These are phyloP conservation scores for Xylaria digitata DNA, from an alignment of 2,329 filamentous ascomycete genomes.

Conservation along the genomic window DNA sequence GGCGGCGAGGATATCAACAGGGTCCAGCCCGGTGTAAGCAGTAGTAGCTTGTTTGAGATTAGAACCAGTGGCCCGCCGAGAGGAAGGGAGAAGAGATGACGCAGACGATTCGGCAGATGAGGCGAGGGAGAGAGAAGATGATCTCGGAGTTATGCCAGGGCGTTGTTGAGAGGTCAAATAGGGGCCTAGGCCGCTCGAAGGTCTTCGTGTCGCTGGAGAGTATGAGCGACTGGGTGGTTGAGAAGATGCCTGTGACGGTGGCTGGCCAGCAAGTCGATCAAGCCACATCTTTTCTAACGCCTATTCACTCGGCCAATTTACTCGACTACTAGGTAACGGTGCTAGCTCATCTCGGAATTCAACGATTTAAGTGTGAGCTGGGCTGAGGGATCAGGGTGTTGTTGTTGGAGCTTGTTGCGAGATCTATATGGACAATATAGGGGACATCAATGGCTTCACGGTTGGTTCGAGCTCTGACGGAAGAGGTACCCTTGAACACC, in stretches of 20 bases:
- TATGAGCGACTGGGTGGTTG: constrained; percentile 74
- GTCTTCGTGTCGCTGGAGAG: constrained; percentile 76
- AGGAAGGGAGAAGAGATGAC: constrained; percentile 75
- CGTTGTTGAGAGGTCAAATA: constrained; percentile 73
- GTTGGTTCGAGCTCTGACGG: too few species aligned
- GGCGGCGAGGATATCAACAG: constrained; percentile 73
- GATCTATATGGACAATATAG: too few species aligned
- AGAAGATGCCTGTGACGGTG: constrained; percentile 65
- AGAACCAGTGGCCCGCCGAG: constrained; percentile 74
- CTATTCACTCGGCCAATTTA: not conserved
- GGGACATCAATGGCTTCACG: too few species aligned
- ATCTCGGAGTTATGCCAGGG: constrained; percentile 72
- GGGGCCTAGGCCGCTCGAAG: constrained; percentile 75
- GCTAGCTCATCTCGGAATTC: constrained; percentile 27
- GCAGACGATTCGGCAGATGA: constrained; percentile 77
- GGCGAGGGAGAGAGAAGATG: constrained; percentile 80
- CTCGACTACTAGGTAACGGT: constrained; percentile 40
- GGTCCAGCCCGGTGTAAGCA: constrained; percentile 69
- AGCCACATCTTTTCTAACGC: constrained; percentile 77
- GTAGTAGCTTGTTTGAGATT: constrained; percentile 70
- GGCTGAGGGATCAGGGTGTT: not conserved
- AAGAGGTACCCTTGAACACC: too few species aligned
- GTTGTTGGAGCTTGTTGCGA: not conserved
- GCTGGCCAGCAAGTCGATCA: constrained; percentile 82
- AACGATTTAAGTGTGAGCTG: constrained; percentile 26